Conservation (phyloP, 1,284 basidiomycete genomes). For the Flammula alnicola region DNA sequence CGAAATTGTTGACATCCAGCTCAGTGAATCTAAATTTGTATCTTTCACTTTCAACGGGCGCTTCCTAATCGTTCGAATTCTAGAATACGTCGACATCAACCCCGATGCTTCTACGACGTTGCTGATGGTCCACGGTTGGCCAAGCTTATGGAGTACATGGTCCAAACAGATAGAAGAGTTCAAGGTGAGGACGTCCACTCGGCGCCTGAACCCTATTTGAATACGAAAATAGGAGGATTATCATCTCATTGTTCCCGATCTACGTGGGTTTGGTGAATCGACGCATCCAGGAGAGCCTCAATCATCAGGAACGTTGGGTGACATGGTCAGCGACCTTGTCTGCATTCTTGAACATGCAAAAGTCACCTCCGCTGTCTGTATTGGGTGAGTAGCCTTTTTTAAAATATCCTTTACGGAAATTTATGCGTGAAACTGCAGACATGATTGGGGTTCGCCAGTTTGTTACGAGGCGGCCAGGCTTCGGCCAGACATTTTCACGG, state of each 20-base stretch:
- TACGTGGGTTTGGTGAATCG: constrained; percentile 72
- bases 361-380: constrained; percentile 55
- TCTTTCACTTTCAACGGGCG: neutral
- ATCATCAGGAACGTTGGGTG: constrained; percentile 60
- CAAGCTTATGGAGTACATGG: constrained; percentile 75
- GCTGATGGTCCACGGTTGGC: constrained; percentile 77
- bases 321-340: constrained; percentile 61
- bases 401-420: neutral
- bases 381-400: constrained; percentile 51
- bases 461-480: constrained; percentile 70
- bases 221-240: constrained; percentile 50
- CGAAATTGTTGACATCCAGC: constrained; percentile 37
- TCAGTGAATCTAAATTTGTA: constrained; percentile 33
- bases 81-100: constrained; percentile 71
- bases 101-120: constrained; percentile 52
- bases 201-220: neutral
- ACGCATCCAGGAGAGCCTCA: constrained; percentile 64
- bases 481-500: constrained; percentile 64
- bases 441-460: constrained; percentile 72
- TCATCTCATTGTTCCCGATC: constrained; percentile 59
- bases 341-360: constrained; percentile 60
- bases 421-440: constrained; percentile 41
- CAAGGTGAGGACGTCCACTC: constrained; percentile 39
- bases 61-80: neutral
- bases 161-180: constrained; percentile 68